Evolutionary conservation across 2,329 filamentous ascomycete species (phyloP), one percentile per base, ranked within the genome.

Genomic region (Verticillium zaregamsianum): DNA sequence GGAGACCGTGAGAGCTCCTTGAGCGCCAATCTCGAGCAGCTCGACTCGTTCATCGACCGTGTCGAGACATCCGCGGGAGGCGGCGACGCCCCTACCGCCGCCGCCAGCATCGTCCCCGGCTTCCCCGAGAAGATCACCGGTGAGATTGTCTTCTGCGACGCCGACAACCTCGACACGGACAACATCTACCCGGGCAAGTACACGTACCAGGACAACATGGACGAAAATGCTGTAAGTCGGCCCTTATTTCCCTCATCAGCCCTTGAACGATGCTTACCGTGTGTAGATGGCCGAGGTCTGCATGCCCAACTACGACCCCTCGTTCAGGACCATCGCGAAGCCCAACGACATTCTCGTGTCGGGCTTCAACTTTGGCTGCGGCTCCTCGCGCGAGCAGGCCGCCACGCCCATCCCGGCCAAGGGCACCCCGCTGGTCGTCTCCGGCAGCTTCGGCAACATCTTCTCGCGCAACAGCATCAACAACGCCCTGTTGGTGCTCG

Each of bases 201-300:
- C 74, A 97, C 93, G 0, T 98, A 98, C 76, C 92, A 96, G 72
- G 93, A 98, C 71, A 84, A n/a, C n/a, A n/a, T n/a, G n/a, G n/a
- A n/a, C n/a, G n/a, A n/a, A n/a, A n/a, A n/a, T n/a, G n/a, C n/a
- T n/a, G n/a, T n/a, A n/a, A n/a, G n/a, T n/a, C n/a, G n/a, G n/a
- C n/a, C n/a, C n/a, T n/a, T n/a, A n/a, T n/a, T n/a, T n/a, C n/a
- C n/a, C n/a, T n/a, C n/a, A n/a, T n/a, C n/a, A n/a, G n/a, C n/a
- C n/a, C n/a, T n/a, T n/a, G n/a, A n/a, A n/a, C n/a, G n/a, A 91
- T 69, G 82, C 98, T 1, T 78, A 90, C 0, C 80, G 77, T 0
- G 89, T 92, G 64, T 86, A 86, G 61, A 97, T 98, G 94, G 92
- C 92, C 0, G 80, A 90, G 66, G 93, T 93, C 0, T 93, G 90